Conservation (phyloP, 164 flowering plant species). For the Vitis rotundifolia region DNA sequence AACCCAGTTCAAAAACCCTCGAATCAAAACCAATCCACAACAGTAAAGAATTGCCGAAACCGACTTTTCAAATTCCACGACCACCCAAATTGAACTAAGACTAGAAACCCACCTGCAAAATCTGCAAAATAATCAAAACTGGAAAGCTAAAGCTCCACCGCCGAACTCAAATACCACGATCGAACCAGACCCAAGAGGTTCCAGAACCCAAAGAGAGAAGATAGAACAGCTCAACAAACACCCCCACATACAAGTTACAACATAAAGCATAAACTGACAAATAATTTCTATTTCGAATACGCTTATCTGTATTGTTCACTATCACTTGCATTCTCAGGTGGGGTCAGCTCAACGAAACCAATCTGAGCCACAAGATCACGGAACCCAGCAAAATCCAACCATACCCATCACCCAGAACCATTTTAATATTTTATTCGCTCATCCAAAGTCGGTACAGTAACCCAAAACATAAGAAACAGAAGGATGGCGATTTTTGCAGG, state of each 20-base stretch:
- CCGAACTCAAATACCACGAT: background rate
- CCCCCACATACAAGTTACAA: background rate
- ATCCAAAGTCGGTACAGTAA: background rate
- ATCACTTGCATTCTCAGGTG: conserved; percentile 8
- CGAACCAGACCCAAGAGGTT: background rate
- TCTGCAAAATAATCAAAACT: background rate
- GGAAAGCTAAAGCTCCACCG: background rate
- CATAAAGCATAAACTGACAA: background rate
- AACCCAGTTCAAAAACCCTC: background rate
- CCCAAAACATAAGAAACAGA: background rate
- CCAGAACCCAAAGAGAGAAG: background rate
- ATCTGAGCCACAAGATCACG: conserved; percentile 13
- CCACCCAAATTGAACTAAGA: background rate
- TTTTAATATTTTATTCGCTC: no score
- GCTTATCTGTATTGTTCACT: background rate
- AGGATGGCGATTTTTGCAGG: no score
- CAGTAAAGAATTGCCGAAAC: background rate
- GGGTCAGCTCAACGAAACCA: conserved; percentile 16
- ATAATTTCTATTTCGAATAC: background rate
- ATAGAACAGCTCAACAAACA: background rate
- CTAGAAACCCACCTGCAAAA: background rate
- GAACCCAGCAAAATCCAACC: background rate
- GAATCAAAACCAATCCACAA: background rate
- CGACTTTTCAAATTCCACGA: no score
- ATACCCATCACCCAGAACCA: background rate